Evolutionary conservation across 306 rosid species (phyloP), one percentile per base, ranked within the genome.

Genomic region (Quercus glauca): DNA sequence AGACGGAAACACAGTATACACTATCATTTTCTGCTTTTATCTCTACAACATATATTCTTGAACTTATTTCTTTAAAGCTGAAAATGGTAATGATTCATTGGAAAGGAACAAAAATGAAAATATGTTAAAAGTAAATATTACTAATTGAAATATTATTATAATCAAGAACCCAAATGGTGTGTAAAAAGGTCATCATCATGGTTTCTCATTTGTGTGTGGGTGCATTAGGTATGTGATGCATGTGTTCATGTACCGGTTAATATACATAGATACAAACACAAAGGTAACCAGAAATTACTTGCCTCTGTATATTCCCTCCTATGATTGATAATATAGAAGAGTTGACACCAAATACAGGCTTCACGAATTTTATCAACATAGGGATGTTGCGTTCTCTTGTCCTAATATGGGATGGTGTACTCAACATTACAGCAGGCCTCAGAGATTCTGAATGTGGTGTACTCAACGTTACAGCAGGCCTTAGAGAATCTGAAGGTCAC

Each of bases 321-420:
- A 88, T 83, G 69, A 90, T 81, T 57, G 91, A 87, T 83, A 94
- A 35, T 81, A 78, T 58, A 17, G 98, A 92, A 51, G 89, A 81
- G 82, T 89, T 94, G 92, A 92, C 92, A 68, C 79, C 88, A 73
- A 94, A 88, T 72, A 92, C 95, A 71, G 98, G 97, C 83, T 94
- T 91, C 76, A 53, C 18, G 78, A 94, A 94, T 52, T 80, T 83
- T 19, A 92, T 60, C 21, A 86, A 65, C 84, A 94, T 80, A 6
- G 85, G 88, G 71, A 94, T 74, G 41, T 55, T 78, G 80, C 84
- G 82, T 60, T 92, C 90, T 86, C 57, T 92, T 60, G 98, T 92
- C 86, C 87, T 88, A 88, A 63, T 85, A 59, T 85, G 76, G 73
- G 92, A 87, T 77, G 94, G 68, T 60, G 91, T 91, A 71, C 93